Evolutionary conservation across 495 filamentous ascomycete genomes (phyloP).

Genomic region (Emericellopsis terricola): DNA sequence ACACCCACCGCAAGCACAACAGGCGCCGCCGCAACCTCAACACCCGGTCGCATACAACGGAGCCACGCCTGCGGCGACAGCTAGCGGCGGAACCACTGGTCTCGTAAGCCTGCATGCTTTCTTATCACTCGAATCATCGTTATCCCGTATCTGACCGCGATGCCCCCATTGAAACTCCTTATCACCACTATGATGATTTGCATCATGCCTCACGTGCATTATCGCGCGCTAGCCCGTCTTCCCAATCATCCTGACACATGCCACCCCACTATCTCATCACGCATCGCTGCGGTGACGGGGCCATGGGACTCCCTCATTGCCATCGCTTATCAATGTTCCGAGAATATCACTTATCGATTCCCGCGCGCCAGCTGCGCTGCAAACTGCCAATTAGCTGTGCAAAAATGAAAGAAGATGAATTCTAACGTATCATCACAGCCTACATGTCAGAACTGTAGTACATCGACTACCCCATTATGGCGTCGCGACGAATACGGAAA

Average conservation of each 20-base stretch:
- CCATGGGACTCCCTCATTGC: slow-evolving; percentile 2
- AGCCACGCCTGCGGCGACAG: slow-evolving; percentile 49
- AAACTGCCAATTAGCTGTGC: no score
- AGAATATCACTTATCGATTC: slow-evolving; percentile 4
- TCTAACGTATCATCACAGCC: slow-evolving; percentile 63
- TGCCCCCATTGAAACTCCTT: no score
- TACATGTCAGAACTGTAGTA: slow-evolving; percentile 91
- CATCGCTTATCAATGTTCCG: slow-evolving; percentile 3
- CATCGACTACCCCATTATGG: slow-evolving; percentile 92
- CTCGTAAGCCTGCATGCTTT: slow-evolving; percentile 34
- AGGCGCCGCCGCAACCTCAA: neutral
- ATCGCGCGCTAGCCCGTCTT: no score
- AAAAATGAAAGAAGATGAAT: no score
- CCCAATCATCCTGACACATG: no score
- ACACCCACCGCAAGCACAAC: no score
- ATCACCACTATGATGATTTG: no score
- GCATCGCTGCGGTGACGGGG: no score
- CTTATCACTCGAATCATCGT: slow-evolving; percentile 7
- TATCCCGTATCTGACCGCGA: neutral
- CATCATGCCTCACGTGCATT: slow-evolving; percentile 3
- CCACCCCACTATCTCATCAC: no score
- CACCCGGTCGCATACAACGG: slow-evolving; percentile 30
- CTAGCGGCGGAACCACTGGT: slow-evolving; percentile 45
- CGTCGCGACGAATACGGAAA: slow-evolving; percentile 88
- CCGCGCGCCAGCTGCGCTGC: slow-evolving; percentile 6